These are phyloP conservation scores for Chlorella sorokiniana DNA, from an alignment of 139 green algal genomes.

Conservation along the genomic window DNA sequence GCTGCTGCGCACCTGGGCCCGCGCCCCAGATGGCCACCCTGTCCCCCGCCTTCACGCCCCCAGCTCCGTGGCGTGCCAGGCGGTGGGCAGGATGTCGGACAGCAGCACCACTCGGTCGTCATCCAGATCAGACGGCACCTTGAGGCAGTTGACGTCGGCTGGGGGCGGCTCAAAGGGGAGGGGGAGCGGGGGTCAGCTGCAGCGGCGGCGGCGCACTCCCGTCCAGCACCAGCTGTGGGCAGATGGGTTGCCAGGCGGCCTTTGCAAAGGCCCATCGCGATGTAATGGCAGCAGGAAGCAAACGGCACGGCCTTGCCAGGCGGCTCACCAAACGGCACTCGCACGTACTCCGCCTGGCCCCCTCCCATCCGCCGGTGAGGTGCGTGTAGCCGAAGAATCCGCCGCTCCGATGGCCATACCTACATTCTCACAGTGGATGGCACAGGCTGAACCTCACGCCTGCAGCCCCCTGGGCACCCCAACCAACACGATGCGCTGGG, in stretches of 20 bases:
- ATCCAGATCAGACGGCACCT: constrained; percentile 53
- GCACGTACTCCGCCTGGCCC: constrained; percentile 75
- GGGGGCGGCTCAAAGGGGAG: no score
- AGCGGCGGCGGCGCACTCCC: no score
- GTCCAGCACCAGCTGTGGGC: no score
- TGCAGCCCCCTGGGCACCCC: no score
- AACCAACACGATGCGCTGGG: no score
- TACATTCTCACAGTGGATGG: no score
- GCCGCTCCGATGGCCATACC: constrained; percentile 39
- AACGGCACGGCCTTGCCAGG: no score
- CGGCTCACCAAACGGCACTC: constrained; percentile 67
- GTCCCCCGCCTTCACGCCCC: constrained; percentile 59
- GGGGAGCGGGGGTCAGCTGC: no score
- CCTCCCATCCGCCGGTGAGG: constrained; percentile 55
- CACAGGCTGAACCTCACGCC: no score
- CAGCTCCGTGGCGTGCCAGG: constrained; percentile 72
- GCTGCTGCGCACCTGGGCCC: constrained; percentile 51
- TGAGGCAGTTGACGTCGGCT: constrained; percentile 69
- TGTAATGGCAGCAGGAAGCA: no score
- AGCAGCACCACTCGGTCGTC: constrained; percentile 66
- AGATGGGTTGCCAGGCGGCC: no score
- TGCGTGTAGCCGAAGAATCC: constrained; percentile 42
- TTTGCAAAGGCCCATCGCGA: no score
- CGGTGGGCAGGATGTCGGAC: constrained; percentile 78
- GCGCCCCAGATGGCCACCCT: constrained; percentile 80